phyloP scores from a whole-genome alignment of 257 asterid genomes.

The Nicotiana knightiana region DNA sequence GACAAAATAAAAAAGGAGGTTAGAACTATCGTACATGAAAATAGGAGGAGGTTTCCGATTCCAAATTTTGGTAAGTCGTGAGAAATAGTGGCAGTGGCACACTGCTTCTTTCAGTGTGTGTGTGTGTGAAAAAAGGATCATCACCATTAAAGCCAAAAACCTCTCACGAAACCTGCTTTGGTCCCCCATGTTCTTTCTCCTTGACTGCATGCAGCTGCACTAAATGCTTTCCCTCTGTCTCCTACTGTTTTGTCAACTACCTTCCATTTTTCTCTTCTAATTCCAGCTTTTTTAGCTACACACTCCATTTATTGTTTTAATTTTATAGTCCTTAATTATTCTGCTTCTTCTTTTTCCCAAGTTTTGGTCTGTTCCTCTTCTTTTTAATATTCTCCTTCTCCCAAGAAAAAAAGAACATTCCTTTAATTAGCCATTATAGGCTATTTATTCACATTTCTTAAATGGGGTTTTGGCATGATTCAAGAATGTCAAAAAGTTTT shows the following conservation, averaged over 20 bases:
- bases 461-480: not conserved
- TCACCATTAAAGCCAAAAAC: slow-evolving; percentile 1
- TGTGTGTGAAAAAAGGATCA: not conserved
- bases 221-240: slow-evolving; percentile 16
- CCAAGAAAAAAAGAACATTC: slow-evolving; percentile 5
- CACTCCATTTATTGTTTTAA: not conserved
- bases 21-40: not conserved
- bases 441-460: not conserved
- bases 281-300: not conserved
- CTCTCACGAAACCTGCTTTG: not conserved
- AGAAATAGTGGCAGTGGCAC: not conserved
- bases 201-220: slow-evolving; percentile 23
- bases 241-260: slow-evolving; percentile 13
- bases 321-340: not conserved
- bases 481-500: too few relatives aligned
- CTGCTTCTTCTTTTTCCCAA: not conserved
- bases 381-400: not conserved
- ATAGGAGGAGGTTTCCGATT: not conserved
- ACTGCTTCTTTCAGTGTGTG: not conserved
- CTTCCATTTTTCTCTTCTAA: not conserved
- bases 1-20: too few relatives aligned
- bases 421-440: not conserved
- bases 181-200: not conserved
- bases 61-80: not conserved
- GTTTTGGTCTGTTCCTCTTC: not conserved